phyloP scores from a whole-genome alignment of 768 basidiomycete species.

The Termitomyces sp. region DNA sequence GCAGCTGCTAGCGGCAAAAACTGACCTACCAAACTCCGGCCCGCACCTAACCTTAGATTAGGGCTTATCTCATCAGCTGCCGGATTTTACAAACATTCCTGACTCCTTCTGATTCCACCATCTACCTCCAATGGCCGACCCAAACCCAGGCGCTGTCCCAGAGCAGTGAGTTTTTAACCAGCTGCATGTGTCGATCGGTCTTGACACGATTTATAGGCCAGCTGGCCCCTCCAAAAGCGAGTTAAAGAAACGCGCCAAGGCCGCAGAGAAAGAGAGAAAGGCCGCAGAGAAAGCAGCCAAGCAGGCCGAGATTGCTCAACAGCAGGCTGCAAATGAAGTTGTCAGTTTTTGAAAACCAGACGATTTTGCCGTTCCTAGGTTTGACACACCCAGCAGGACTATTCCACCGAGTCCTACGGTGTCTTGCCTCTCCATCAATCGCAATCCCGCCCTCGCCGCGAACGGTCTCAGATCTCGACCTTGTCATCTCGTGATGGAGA shows the following conservation, averaged over 20 bases:
- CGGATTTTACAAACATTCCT: background rate
- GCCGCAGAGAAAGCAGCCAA: conserved; percentile 84
- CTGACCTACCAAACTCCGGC: background rate
- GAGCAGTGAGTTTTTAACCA: conserved; percentile 12
- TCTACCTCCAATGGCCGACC: conserved; percentile 14
- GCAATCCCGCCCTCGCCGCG: conserved; percentile 63
- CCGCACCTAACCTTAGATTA: conserved; percentile 21
- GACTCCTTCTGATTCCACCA: conserved; percentile 4
- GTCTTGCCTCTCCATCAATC: conserved; percentile 89
- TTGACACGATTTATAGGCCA: conserved; percentile 8
- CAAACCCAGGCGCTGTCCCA: background rate
- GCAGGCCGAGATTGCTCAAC: conserved; percentile 69
- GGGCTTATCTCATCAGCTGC: conserved; percentile 17
- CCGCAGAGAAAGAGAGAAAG: conserved; percentile 87
- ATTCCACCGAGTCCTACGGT: conserved; percentile 79
- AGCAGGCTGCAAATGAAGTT: conserved; percentile 64
- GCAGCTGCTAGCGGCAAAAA: conserved; percentile 2
- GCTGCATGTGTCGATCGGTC: background rate
- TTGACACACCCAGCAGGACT: conserved; percentile 52
- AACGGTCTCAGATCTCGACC: conserved; percentile 62
- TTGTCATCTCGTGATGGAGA: conserved; percentile 70
- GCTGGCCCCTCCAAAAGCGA: conserved; percentile 81
- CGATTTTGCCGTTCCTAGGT: background rate
- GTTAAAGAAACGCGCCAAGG: conserved; percentile 88
- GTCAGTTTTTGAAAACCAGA: conserved; percentile 34